Percentiles rank a stretch among this genome's conserved stretches.
Conservation (phyloP, 2,329 filamentous ascomycete species). For the Fusarium cicatricum region DNA sequence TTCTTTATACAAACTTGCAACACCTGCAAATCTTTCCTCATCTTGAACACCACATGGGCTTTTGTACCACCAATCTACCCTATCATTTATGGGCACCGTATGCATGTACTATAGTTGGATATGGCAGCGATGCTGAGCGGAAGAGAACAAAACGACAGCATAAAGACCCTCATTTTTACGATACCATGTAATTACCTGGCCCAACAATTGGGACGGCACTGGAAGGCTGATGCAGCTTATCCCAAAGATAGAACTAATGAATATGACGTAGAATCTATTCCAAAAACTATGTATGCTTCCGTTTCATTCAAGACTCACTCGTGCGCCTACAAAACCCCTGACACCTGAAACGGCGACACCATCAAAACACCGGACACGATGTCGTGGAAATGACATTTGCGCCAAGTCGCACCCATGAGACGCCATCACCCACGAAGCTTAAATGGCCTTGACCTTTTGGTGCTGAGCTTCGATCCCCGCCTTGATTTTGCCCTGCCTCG, state of each 20-base stretch:
- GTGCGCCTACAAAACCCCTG: background rate
- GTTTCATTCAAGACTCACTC: background rate
- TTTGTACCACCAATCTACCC: constrained; percentile 27
- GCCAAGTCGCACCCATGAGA: constrained; percentile 1
- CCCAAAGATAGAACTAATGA: constrained; percentile 36
- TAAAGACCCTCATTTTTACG: constrained; percentile 36
- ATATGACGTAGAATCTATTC: constrained; percentile 29
- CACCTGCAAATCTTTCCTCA: constrained; percentile 3
- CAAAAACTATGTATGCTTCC: background rate
- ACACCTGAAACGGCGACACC: constrained; percentile 12
- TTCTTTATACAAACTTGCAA: constrained; percentile 11
- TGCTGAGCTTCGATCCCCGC: constrained; percentile 70
- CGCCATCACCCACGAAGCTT: constrained; percentile 1
- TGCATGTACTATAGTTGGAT: constrained; percentile 38
- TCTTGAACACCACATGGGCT: constrained; percentile 6
- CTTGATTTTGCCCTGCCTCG: constrained; percentile 42
- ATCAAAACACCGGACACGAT: constrained; percentile 4
- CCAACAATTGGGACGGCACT: constrained; percentile 12
- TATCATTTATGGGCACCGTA: constrained; percentile 14
- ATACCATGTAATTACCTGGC: constrained; percentile 38
- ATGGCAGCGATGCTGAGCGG: constrained; percentile 24
- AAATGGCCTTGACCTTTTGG: constrained; percentile 37
- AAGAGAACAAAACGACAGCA: constrained; percentile 26
- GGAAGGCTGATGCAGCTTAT: constrained; percentile 14
- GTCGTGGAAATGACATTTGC: background rate